Evolutionary conservation across 441 rosid species (phyloP), one percentile per base, ranked within the genome.

Genomic region (Erodium moschatum): DNA sequence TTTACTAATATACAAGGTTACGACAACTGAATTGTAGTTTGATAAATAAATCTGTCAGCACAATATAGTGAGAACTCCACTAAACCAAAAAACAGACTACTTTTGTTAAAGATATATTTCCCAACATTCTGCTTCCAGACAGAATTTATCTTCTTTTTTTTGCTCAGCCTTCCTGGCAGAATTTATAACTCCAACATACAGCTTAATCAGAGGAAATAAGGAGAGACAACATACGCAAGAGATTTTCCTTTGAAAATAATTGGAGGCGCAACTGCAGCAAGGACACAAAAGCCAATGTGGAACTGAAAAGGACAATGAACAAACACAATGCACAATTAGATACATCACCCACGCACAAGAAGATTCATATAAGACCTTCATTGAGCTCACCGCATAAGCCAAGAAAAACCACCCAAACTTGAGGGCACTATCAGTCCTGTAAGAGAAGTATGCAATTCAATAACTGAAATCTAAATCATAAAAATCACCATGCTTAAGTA

Each of bases 391-490:
- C 86, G 74, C n/a, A 71, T 92, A 95, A 69, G 76, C 73, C 74
- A 92, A 6, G 88, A 95, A 89, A 80, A 95, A 95, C 80, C 96
- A 81, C 68, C 96, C 96, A 74, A 92, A 95, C 80, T 88, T 95
- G 75, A 95, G 79, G 66, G 97, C 99, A 81, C 98, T 92, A 72
- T 92, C 99, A 66, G 96, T 95, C 91, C 99, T 92, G 93, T 72
- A 87, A 74, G 56, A 71, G 70, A 42, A 71, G 72, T n/a, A 46
- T 29, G 64, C 9, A 6, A 52, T 79, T 72, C 31, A n/a, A 64
- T 38, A 72, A 38, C 20, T 62, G 6, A 61, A 35, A 70, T 5
- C 48, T 70, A 69, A 24, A 27, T 7, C 63, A 18, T 7, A 56
- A 56, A 24, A 56, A 56, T 10, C 63, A 19, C 63, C 13, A 18